A percentile compares a stretch with the other conserved stretches of the same genome.
These are phyloP conservation scores for Umbelopsis sp. DNA, from an alignment of 192 early-diverging fungal species.

Conservation along the genomic window DNA sequence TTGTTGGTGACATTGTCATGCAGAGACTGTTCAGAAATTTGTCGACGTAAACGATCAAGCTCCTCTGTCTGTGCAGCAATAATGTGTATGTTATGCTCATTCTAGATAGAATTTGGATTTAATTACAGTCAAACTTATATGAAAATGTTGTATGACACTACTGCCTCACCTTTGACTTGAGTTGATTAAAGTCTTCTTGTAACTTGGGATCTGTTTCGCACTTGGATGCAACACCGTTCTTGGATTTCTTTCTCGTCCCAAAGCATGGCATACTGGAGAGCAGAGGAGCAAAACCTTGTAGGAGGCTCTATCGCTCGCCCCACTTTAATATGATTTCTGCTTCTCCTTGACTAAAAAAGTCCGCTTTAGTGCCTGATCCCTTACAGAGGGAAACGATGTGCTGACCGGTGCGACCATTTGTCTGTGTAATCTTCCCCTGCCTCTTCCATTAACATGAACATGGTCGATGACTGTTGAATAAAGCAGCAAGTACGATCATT, in stretches of 20 bases:
- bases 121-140: neutral
- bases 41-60: slow-evolving; percentile 2
- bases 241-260: slow-evolving; percentile 14
- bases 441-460: neutral
- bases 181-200: slow-evolving; percentile 1
- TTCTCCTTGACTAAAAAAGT: slow-evolving; percentile 7
- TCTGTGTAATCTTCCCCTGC: too few relatives aligned
- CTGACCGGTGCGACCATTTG: neutral
- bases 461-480: too few relatives aligned
- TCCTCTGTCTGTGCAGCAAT: slow-evolving; percentile 15
- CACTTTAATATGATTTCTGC: neutral
- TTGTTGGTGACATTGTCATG: neutral
- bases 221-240: neutral
- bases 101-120: neutral
- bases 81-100: slow-evolving; percentile 6
- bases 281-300: slow-evolving; percentile 4
- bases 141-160: neutral
- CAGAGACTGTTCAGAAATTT: slow-evolving; percentile 4
- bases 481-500: too few relatives aligned
- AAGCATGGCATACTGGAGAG: slow-evolving; percentile 17
- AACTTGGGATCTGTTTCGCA: neutral
- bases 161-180: slow-evolving; percentile 1
- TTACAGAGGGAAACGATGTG: slow-evolving; percentile 10
- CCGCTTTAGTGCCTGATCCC: slow-evolving; percentile 8
- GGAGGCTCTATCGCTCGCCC: neutral